A percentile compares a stretch with the other conserved stretches of the same genome.
Evolutionary conservation across 306 rosid species (phyloP).

Genomic region (Corylus heterophylla): DNA sequence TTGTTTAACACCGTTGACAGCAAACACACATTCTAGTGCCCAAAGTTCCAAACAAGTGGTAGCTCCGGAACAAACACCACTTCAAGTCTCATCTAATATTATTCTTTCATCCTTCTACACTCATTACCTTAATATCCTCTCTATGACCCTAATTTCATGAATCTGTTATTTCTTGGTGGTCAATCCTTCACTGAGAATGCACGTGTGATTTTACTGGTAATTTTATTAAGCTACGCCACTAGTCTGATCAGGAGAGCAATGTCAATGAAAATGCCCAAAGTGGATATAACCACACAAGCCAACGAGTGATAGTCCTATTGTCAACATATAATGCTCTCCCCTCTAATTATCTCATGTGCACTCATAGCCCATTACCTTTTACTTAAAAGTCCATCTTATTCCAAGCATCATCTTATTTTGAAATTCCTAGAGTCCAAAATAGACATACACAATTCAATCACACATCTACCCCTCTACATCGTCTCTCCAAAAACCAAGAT

Average conservation of each 20-base stretch:
- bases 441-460: neutral
- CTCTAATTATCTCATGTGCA: neutral
- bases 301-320: neutral
- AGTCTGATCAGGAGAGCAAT: neutral
- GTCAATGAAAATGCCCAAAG: neutral
- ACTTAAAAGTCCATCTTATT: conserved; percentile 3
- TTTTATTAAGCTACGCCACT: neutral
- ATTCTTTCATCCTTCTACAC: neutral
- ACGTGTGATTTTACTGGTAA: neutral
- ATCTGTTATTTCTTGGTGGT: neutral
- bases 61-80: neutral
- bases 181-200: neutral
- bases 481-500: neutral
- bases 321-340: neutral
- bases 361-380: neutral
- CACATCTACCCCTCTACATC: neutral
- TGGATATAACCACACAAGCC: neutral
- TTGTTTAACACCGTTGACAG: neutral
- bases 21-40: neutral
- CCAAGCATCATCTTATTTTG: neutral
- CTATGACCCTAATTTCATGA: neutral
- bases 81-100: neutral
- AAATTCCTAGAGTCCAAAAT: neutral
- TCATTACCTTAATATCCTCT: neutral
- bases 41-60: neutral